Base-by-base conservation (phyloP, 768 basidiomycete genomes). In the Lactarius pseudohatsudake region DNA sequence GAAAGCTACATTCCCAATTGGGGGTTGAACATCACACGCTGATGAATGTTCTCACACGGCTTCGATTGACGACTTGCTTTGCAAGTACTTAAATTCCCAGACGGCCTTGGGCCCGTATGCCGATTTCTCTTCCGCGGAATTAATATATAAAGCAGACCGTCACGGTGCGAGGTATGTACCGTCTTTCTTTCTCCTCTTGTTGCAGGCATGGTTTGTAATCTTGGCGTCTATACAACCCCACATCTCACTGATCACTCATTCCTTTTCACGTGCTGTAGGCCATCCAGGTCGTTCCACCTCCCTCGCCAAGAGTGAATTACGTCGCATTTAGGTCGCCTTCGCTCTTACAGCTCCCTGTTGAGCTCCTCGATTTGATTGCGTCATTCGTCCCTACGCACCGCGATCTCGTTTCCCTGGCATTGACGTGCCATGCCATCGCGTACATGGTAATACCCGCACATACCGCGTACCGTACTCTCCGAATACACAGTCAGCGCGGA, bases 401-500 rank as follows among this genome's bases (percentile, higher is more conserved):
- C 26, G 63, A 68, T 54, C 28, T 68, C 10, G 30, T 64, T 28
- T 43, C 67, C 13, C 57, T 68, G 32, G 67, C 63, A 3, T 40
- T 60, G 30, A 38, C 54, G 9, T 68, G 63, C 43, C 58, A 43
- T 15, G 41, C 32, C 11, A 28, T 68, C 26, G 36, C 59, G 18
- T 13, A 47, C n/a, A 50, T 69, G 2, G 40, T 59, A 10, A 66
- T 69, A 57, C 68, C 64, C 7, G 50, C 36, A 18, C 68, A 69
- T 7, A n/a, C 53, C 11, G 64, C 65, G 16, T 68, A 68, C 53
- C 68, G 68, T 34, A 34, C 43, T 28, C 34, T 69, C 34, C 61
- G 61, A 13, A 30, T 65, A 20, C 56, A 56, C 20, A 7, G 64
- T 4, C 40, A n/a, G 26, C 64, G 34, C 20, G 63, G 55, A 1